Base-by-base conservation (phyloP, 805 yeast species). In the Candida nonsorbophila region DNA sequence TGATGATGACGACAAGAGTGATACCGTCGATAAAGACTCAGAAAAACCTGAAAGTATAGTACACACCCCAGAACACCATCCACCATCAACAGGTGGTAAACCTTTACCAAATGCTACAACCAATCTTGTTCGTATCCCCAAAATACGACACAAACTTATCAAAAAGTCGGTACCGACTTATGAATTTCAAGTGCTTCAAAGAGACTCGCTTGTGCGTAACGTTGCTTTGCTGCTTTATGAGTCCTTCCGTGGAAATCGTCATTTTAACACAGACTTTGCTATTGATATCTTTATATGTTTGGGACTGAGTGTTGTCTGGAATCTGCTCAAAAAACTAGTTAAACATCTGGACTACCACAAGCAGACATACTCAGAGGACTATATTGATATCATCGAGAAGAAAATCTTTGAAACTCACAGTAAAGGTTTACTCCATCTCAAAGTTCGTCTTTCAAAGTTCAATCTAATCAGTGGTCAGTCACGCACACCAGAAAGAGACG, bases 281-380 rank as follows among this genome's bases (percentile, higher is more conserved):
- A 22, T 28, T 15, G 42, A 44, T 17, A 24, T 42, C 11, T 34
- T 35, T 22, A 24, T 46, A 4, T 40, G 41, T 24, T 26, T 49
- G 13, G 54, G 54, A 8, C 40, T 36, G 22, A 28, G 37, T 4
- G 28, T 42, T 3, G 26, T 45, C 3, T 16, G 30, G 10, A 47
- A 34, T 26, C 33, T 29, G 15, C 30, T 45, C 22, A 38, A 34
- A 13, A 29, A 8, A 15, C 14, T 23, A 23, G 16, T 23, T 23
- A 11, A n/a, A n/a, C n/a, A n/a, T n/a, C n/a, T n/a, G n/a, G n/a
- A n/a, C n/a, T n/a, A n/a, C n/a, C n/a, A n/a, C 4, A 14, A 5
- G 16, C 16, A 28, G 8, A 30, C 29, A 26, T 28, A 33, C 20
- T 10, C 30, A 16, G 3, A 14, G 3, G 21, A 30, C 12, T 16